phyloP scores from a whole-genome alignment of 805 yeast species.

The Candida sakaeoensis region DNA sequence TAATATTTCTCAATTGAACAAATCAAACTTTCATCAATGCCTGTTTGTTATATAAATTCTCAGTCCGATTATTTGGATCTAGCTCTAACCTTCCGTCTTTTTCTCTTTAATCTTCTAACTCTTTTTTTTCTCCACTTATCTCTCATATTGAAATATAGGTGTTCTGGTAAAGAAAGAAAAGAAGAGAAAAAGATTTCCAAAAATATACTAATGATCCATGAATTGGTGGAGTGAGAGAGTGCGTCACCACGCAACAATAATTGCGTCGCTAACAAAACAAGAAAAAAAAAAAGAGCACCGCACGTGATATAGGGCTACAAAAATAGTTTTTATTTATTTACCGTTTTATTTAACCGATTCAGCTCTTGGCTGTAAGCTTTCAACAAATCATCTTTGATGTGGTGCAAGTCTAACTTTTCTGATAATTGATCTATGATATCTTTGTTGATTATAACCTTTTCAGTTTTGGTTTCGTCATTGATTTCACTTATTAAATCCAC shows the following conservation, averaged over 20 bases:
- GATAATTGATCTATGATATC: slow-evolving; percentile 45
- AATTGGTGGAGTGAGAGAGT: background rate
- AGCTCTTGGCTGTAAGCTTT: slow-evolving; percentile 57
- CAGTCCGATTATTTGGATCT: slow-evolving; percentile 89
- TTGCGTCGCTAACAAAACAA: background rate
- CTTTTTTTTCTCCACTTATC: slow-evolving; percentile 99
- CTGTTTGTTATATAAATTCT: slow-evolving; percentile 2
- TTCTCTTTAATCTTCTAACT: slow-evolving; percentile 99
- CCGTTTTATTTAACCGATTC: slow-evolving; percentile 17
- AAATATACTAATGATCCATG: slow-evolving; percentile 2
- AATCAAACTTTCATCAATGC: background rate
- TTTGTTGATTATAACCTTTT: slow-evolving; percentile 42
- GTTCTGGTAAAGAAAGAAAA: slow-evolving; percentile 20
- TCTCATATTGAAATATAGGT: slow-evolving; percentile 60
- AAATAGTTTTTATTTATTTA: slow-evolving; percentile 16
- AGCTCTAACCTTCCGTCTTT: slow-evolving; percentile 99
- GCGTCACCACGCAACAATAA: too few relatives aligned
- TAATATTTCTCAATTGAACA: background rate
- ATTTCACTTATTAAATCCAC: background rate
- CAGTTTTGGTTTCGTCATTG: slow-evolving; percentile 14
- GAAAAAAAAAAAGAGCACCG: background rate
- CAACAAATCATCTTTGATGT: slow-evolving; percentile 39
- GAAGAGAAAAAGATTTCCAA: slow-evolving; percentile 13
- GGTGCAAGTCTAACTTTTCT: slow-evolving; percentile 42
- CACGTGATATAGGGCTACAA: slow-evolving; percentile 8